Evolutionary conservation across 768 basidiomycete genomes (phyloP).

Genomic region (Cubamyces lactineus): DNA sequence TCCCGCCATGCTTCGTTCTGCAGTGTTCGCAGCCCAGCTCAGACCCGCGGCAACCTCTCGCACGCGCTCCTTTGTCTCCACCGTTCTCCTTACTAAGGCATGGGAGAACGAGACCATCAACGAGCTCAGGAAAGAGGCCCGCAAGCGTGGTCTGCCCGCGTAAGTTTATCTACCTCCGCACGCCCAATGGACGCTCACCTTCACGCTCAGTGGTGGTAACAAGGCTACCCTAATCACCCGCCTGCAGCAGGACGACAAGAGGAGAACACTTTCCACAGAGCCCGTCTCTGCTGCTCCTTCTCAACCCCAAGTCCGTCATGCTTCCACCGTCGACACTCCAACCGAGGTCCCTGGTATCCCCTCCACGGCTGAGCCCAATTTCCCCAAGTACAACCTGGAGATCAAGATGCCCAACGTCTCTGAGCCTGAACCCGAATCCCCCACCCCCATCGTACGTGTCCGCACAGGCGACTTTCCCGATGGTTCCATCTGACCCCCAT

Average conservation of each 20-base stretch:
- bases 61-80: slow-evolving; percentile 50
- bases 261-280: slow-evolving; percentile 26
- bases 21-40: slow-evolving; percentile 25
- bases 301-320: slow-evolving; percentile 30
- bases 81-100: slow-evolving; percentile 57
- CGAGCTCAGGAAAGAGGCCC: slow-evolving; percentile 57
- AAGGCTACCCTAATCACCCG: slow-evolving; percentile 60
- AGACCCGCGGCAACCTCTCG: slow-evolving; percentile 29
- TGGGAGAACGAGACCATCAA: slow-evolving; percentile 57
- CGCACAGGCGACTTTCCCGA: not conserved
- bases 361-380: slow-evolving; percentile 35
- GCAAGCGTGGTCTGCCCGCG: slow-evolving; percentile 57
- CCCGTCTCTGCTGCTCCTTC: slow-evolving; percentile 14
- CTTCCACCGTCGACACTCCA: slow-evolving; percentile 27
- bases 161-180: slow-evolving; percentile 33
- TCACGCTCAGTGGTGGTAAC: slow-evolving; percentile 52
- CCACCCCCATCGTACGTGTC: slow-evolving; percentile 62
- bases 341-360: slow-evolving; percentile 48
- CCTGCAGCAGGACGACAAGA: slow-evolving; percentile 53
- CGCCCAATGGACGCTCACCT: slow-evolving; percentile 19
- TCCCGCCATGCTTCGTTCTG: slow-evolving; percentile 35
- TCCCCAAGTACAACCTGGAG: slow-evolving; percentile 43
- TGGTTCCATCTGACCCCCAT: not conserved
- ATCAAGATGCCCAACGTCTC: slow-evolving; percentile 62
- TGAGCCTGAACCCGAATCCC: slow-evolving; percentile 43